phyloP scores from a whole-genome alignment of 148 eudicot species.

The Nyssa sinensis region DNA sequence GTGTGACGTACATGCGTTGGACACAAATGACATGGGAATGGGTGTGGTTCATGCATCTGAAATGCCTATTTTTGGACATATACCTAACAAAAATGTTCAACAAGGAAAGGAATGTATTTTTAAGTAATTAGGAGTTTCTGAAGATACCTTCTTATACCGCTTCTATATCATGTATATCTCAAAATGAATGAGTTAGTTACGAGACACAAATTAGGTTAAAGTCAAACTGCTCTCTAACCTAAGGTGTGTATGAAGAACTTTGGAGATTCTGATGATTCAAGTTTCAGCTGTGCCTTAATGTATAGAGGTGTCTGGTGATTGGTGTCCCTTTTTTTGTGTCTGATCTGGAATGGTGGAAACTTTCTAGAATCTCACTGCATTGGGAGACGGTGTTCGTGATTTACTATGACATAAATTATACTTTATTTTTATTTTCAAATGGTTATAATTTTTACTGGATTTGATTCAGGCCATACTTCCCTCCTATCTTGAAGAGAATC shows the following conservation, averaged over 20 bases:
- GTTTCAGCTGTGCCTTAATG: background rate
- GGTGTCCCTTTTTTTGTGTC: background rate
- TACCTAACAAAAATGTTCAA: no score
- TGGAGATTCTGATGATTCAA: background rate
- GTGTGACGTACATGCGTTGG: background rate
- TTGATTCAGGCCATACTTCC: slow-evolving; percentile 66
- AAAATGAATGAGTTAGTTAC: no score
- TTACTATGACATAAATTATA: background rate
- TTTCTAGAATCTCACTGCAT: background rate
- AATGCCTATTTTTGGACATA: no score
- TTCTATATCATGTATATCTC: no score
- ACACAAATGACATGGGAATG: no score
- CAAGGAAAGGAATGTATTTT: no score
- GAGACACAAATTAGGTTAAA: background rate
- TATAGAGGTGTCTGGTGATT: background rate
- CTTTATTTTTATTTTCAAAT: background rate
- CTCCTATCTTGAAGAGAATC: slow-evolving; percentile 74
- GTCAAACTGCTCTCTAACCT: no score
- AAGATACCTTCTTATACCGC: no score
- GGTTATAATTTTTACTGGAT: background rate
- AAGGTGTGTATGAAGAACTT: background rate
- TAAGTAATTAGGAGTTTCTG: no score
- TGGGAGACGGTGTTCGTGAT: background rate
- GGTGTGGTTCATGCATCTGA: no score
- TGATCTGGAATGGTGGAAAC: background rate